A percentile compares a stretch with the other conserved stretches of the same genome.
Conservation (phyloP, 2,329 filamentous ascomycete genomes). For the Botrytis pseudocinerea region DNA sequence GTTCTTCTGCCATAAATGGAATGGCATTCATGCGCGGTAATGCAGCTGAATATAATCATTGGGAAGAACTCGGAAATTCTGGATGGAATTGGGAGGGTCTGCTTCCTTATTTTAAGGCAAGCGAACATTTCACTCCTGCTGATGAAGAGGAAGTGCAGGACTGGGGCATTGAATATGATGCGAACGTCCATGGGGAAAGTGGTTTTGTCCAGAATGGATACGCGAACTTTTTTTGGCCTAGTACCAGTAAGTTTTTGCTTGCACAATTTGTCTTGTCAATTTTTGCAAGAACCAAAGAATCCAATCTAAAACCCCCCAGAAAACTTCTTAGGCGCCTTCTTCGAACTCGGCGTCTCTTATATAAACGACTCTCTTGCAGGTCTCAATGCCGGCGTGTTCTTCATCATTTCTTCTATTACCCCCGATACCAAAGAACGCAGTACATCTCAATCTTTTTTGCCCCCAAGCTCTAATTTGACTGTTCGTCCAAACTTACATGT, state of each 20-base stretch:
- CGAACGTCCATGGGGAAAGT: conserved; percentile 30
- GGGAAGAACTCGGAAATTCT: conserved; percentile 45
- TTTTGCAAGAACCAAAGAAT: conserved; percentile 38
- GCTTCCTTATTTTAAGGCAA: conserved; percentile 37
- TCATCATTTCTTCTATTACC: conserved; percentile 3
- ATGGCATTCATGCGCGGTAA: conserved; percentile 34
- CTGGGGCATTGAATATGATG: conserved; percentile 26
- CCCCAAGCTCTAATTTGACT: not conserved
- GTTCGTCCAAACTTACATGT: conserved; percentile 13
- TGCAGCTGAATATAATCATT: conserved; percentile 42
- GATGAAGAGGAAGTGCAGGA: not conserved
- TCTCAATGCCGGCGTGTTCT: conserved; percentile 3
- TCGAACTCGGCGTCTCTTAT: conserved; percentile 43
- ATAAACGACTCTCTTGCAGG: conserved; percentile 38
- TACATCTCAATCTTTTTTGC: conserved; percentile 13
- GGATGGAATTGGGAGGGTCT: conserved; percentile 44
- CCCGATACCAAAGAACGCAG: not conserved
- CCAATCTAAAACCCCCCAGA: conserved; percentile 33
- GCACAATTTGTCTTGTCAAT: not conserved
- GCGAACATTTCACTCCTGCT: conserved; percentile 17
- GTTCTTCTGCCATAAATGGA: conserved; percentile 42
- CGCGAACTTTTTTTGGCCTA: conserved; percentile 17
- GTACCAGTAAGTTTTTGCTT: conserved; percentile 3
- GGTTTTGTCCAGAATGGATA: conserved; percentile 6
- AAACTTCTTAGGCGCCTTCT: conserved; percentile 44